Evolutionary conservation across 1,139 yeast genomes (phyloP), one percentile per base, ranked within the genome.

Genomic region (Kodamaea sp.): DNA sequence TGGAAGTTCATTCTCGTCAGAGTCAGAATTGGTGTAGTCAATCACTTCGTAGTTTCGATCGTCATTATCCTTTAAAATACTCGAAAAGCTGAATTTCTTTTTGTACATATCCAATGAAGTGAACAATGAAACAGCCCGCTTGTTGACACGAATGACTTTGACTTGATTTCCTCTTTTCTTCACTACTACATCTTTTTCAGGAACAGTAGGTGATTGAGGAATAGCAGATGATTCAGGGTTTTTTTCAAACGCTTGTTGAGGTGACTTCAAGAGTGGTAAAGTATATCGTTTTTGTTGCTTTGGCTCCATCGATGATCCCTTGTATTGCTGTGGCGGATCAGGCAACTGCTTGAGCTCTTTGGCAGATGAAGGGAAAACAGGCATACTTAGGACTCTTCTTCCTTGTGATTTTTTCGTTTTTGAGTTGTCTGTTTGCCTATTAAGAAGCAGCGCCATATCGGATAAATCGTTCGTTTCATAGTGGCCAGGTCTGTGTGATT

Each of bases 391-490:
- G 28, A 54, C 52, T 35, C 65, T 47, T n/a, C 48, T 41, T n/a
- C 45, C 39, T 3, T 15, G 20, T 15, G 20, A 15, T 4, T 15
- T 15, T 23, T 32, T 32, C 6, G n/a, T 29, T 3, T 23, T 22
- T n/a, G 34, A 25, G 20, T 36, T 36, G 15, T 22, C 25, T 12
- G 12, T 33, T 31, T 32, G 23, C 31, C 44, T 27, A 35, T 38
- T 23, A 34, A 28, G 28, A 38, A 73, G 72, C 9, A 65, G 40
- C 20, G 20, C 20, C 1, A 38, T 44, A 4, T 48, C 48, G 2
- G 73, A 73, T 8, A 70, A 52, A 36, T 70, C 73, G 5, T 52
- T 52, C 8, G 53, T 27, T 5, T 55, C 42, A 41, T 49, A 53
- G 7, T 47, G 48, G 2, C 61, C 57, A 1, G 72, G 71, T 29